These are phyloP conservation scores for Erythrobasidium hasegawianum DNA, from an alignment of 1,284 basidiomycete genomes.

Conservation along the genomic window DNA sequence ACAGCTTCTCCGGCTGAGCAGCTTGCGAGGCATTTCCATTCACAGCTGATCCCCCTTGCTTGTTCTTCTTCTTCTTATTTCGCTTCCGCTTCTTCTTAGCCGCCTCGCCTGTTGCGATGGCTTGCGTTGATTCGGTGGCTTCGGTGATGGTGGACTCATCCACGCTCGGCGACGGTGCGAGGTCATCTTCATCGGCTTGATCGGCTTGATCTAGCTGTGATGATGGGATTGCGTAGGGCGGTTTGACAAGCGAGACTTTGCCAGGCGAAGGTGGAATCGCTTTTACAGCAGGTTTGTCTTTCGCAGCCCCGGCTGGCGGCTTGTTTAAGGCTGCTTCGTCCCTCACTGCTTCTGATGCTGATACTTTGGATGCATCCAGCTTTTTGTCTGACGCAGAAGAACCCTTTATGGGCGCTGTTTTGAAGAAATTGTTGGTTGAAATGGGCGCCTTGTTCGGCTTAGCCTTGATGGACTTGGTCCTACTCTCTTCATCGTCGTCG, in stretches of 20 bases:
- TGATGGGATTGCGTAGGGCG: too few species aligned
- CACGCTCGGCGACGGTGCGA: neutral
- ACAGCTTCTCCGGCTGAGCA: conserved; percentile 10
- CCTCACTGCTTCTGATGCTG: neutral
- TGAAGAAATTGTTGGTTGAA: conserved; percentile 11
- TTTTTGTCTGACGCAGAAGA: too few species aligned
- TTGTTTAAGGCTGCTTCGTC: neutral
- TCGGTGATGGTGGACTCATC: conserved; percentile 20
- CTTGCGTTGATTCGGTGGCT: conserved; percentile 8
- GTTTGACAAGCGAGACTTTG: too few species aligned
- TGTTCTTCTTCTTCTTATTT: conserved; percentile 29
- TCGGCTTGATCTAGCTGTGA: neutral
- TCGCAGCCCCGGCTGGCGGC: neutral
- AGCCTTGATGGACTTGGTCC: conserved; percentile 4
- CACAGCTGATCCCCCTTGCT: neutral
- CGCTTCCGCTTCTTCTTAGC: conserved; percentile 20
- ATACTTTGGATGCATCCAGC: too few species aligned
- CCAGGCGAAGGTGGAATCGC: too few species aligned
- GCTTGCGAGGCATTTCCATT: neutral
- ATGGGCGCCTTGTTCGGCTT: conserved; percentile 8
- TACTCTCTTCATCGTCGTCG: conserved; percentile 27
- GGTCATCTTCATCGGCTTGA: neutral
- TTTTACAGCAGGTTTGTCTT: neutral
- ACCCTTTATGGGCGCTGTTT: too few species aligned
- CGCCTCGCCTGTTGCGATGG: neutral